phyloP scores from a whole-genome alignment of 768 basidiomycete species.

The Pleurotus pulmonarius region DNA sequence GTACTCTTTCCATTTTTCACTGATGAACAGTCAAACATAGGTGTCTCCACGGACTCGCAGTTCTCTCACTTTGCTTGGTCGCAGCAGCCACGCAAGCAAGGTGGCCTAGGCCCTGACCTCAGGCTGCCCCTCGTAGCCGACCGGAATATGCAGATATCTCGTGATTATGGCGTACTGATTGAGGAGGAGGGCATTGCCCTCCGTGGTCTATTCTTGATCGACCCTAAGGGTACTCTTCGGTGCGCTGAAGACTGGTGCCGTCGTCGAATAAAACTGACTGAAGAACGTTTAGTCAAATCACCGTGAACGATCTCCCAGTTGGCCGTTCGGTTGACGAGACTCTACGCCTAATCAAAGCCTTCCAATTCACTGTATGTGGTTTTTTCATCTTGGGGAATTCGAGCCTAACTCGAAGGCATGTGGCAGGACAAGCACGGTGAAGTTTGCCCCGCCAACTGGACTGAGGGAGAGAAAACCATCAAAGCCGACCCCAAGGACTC shows the following conservation, averaged over 20 bases:
- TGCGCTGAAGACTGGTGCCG: conserved; percentile 14
- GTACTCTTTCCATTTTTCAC: background rate
- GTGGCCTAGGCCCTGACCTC: conserved; percentile 87
- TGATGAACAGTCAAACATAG: conserved; percentile 25
- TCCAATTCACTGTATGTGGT: conserved; percentile 77
- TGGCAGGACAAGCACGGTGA: conserved; percentile 82
- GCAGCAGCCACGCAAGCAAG: conserved; percentile 74
- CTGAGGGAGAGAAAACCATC: conserved; percentile 76
- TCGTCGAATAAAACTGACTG: background rate
- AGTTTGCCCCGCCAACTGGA: conserved; percentile 93
- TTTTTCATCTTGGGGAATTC: background rate
- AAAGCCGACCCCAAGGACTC: conserved; percentile 72
- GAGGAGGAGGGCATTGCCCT: conserved; percentile 88
- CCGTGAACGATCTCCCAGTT: conserved; percentile 89
- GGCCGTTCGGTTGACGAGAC: conserved; percentile 97
- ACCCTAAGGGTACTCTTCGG: conserved; percentile 77
- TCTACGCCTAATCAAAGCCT: conserved; percentile 84
- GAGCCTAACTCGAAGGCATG: background rate
- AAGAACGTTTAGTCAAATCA: conserved; percentile 58
- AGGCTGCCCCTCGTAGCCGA: conserved; percentile 82
- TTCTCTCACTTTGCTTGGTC: conserved; percentile 89
- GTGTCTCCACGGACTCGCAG: conserved; percentile 86
- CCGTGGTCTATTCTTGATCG: conserved; percentile 84
- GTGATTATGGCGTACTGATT: conserved; percentile 84
- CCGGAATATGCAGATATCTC: conserved; percentile 72